Evolutionary conservation across 2,329 filamentous ascomycete species (phyloP).

Genomic region (Microcyclospora tardicrescens): DNA sequence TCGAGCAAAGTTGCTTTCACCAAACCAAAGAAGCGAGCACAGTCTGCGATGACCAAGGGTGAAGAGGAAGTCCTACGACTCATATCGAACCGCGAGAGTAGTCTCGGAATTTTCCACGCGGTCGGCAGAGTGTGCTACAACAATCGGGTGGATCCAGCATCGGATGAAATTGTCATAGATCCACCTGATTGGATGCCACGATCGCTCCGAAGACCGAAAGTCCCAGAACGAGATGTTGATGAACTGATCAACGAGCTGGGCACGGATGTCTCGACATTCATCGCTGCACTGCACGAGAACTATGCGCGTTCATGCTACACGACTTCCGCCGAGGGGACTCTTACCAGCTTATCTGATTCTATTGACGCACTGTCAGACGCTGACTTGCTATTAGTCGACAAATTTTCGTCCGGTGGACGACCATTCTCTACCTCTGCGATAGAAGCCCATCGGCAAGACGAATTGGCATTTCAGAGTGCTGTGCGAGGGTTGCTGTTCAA

Average conservation of each 20-base stretch:
- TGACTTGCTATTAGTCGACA: slow-evolving; percentile 68
- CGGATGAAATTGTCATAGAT: slow-evolving; percentile 23
- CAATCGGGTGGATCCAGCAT: slow-evolving; percentile 55
- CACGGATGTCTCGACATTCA: slow-evolving; percentile 80
- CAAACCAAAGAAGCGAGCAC: slow-evolving; percentile 52
- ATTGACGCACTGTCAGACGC: slow-evolving; percentile 77
- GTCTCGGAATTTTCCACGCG: slow-evolving; percentile 87
- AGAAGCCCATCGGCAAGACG: slow-evolving; percentile 76
- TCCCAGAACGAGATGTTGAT: slow-evolving; percentile 40
- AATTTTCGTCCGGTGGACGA: slow-evolving; percentile 48
- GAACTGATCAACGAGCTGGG: slow-evolving; percentile 83
- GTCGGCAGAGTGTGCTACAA: slow-evolving; percentile 96
- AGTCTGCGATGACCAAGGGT: slow-evolving; percentile 54
- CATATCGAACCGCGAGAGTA: slow-evolving; percentile 76
- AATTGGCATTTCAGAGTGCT: slow-evolving; percentile 85
- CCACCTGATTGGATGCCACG: slow-evolving; percentile 36
- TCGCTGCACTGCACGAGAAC: slow-evolving; percentile 86
- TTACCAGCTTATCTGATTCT: slow-evolving; percentile 73
- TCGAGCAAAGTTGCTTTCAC: slow-evolving; percentile 59
- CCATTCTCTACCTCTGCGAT: slow-evolving; percentile 38
- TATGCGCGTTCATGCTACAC: slow-evolving; percentile 72
- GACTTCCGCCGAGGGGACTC: slow-evolving; percentile 45
- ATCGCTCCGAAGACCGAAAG: slow-evolving; percentile 27
- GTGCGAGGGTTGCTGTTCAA: slow-evolving; percentile 76
- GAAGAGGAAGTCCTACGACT: slow-evolving; percentile 70